Base-by-base conservation (phyloP, 306 rosid species). In the Calophaca sinica region DNA sequence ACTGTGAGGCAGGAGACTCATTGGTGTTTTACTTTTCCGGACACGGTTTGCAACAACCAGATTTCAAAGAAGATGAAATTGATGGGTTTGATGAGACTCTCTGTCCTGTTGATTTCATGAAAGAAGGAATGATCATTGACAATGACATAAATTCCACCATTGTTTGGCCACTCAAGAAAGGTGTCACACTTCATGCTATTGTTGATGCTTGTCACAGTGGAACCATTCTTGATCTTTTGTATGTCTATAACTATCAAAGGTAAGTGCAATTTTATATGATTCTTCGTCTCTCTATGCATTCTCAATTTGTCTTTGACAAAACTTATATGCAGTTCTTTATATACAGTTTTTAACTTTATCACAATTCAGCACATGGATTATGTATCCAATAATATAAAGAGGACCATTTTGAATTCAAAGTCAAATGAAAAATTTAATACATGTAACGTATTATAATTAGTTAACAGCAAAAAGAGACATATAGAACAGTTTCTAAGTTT, bases 121-220 rank as follows among this genome's bases (percentile, higher is more conserved):
- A 72, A 48, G 88, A 89, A 78, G 96, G 97, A 6, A 82, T 86
- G 84, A 87, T 91, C 15, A 42, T 82, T 5, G 97, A 93, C 54
- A 80, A 90, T 35, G 89, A 90, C 33, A 77, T 91, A 13, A 89
- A 93, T 28, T 60, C 82, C 31, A 81, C 83, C 75, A 80, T 91
- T 74, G 98, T 91, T 74, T 63, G 81, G 81, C 98, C 98, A 11
- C 98, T 93, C 55, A 61, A 74, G 76, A 4, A 68, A 1, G 92
- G 87, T 14, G 96, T 89, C 76, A 89, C 50, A 3, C 94, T 93
- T 55, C 96, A 88, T 55, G 93, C 90, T 67, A 89, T 93, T 4
- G 91, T 91, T 12, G 98, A 93, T 80, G 88, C 98, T 42, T 89
- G 97, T 71, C 94, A 91, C 5, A 91, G 97, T 62, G 97, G 97